Evolutionary conservation across 768 basidiomycete species (phyloP).

Genomic region (Mycena rosella): DNA sequence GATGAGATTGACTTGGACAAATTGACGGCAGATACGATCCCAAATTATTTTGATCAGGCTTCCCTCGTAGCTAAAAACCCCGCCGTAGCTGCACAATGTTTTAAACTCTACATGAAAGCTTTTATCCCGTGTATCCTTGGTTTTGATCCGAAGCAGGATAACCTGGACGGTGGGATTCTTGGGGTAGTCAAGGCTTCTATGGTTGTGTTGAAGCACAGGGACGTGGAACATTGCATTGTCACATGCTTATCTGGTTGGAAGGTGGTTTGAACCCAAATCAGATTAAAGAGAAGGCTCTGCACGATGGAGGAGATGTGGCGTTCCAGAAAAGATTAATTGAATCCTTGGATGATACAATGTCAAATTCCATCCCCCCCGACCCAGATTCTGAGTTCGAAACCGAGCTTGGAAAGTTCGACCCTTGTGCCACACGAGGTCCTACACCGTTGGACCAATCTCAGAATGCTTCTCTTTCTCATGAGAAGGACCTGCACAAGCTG

Average conservation of each 20-base stretch:
- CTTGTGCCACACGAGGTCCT: conserved; percentile 3
- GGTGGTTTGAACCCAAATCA: conserved; percentile 22
- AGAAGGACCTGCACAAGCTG: conserved; percentile 14
- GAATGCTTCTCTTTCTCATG: not conserved
- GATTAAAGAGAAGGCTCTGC: conserved; percentile 19
- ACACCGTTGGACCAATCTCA: not conserved
- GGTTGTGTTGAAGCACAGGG: conserved; percentile 13
- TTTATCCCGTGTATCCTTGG: not conserved
- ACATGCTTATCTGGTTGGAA: conserved; percentile 12
- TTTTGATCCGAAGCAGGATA: not conserved
- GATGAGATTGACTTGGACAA: not conserved
- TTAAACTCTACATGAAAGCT: conserved; percentile 1
- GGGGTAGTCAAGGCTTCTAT: not conserved
- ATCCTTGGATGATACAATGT: conserved; percentile 28
- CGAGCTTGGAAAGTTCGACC: conserved; percentile 4
- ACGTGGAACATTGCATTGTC: conserved; percentile 6
- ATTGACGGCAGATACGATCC: too few relatives aligned
- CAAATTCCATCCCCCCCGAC: conserved; percentile 11
- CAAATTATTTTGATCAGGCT: too few relatives aligned
- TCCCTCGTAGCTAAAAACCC: too few relatives aligned
- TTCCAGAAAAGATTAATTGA: conserved; percentile 20
- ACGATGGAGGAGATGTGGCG: not conserved
- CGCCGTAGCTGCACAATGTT: conserved; percentile 7
- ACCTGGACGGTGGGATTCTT: not conserved
- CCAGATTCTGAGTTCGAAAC: not conserved